A percentile compares a stretch with the other conserved stretches of the same genome.
Conservation (phyloP, 2,329 filamentous ascomycete species). For the Aureobasidium lini region DNA sequence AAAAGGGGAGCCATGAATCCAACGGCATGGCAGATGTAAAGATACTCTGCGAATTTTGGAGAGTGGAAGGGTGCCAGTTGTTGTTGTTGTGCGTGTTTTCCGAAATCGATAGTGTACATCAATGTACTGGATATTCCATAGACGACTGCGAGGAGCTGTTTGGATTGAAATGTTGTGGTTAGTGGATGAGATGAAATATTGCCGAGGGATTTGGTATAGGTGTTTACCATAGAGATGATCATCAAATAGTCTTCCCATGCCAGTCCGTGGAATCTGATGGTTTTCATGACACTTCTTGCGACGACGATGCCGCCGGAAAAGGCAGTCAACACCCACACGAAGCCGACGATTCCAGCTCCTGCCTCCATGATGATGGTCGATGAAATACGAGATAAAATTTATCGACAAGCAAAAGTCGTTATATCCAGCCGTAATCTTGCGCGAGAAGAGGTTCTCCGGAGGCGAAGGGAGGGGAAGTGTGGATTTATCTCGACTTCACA, state of each 20-base stretch:
- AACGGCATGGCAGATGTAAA: constrained; percentile 2
- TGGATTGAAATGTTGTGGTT: not conserved
- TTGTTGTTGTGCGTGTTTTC: not conserved
- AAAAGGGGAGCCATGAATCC: constrained; percentile 3
- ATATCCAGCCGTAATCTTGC: not conserved
- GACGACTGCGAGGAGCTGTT: not conserved
- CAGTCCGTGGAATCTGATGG: not conserved
- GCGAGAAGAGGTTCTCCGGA: too few species aligned
- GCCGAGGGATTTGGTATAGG: not conserved
- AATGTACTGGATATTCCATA: not conserved
- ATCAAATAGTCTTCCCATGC: constrained; percentile 10
- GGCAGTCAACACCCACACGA: constrained; percentile 4
- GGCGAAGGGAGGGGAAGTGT: not conserved
- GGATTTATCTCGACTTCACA: not conserved
- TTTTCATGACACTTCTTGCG: not conserved
- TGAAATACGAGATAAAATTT: not conserved
- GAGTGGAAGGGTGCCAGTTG: not conserved
- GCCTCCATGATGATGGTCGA: not conserved
- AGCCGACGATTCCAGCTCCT: not conserved
- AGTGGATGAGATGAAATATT: not conserved
- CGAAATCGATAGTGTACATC: not conserved
- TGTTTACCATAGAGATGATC: constrained; percentile 1
- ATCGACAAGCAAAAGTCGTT: not conserved
- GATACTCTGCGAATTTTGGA: not conserved
- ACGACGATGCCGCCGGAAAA: not conserved